These are phyloP conservation scores for Zygosaccharomyces kombuchaensis DNA, from an alignment of 805 yeast species.

Conservation along the genomic window DNA sequence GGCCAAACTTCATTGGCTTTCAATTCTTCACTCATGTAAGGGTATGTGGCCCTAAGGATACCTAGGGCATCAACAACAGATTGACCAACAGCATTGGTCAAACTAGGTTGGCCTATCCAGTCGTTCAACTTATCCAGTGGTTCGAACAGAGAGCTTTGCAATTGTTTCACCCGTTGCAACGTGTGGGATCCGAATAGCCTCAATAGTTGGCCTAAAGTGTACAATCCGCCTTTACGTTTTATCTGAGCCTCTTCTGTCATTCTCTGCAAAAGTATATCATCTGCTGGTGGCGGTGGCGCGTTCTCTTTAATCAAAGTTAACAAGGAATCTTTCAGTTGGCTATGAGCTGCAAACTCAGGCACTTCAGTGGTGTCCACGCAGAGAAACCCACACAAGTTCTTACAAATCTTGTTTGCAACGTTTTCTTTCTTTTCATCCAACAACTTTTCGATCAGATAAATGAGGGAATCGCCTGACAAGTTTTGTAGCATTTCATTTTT, in stretches of 20 bases:
- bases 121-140: slow-evolving; percentile 47
- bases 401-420: slow-evolving; percentile 83
- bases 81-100: slow-evolving; percentile 49
- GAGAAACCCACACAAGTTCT: slow-evolving; percentile 84
- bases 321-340: slow-evolving; percentile 48
- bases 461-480: slow-evolving; percentile 65
- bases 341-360: slow-evolving; percentile 79
- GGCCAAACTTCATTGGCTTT: slow-evolving; percentile 45
- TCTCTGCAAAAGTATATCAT: slow-evolving; percentile 53
- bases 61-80: slow-evolving; percentile 82
- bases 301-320: slow-evolving; percentile 79
- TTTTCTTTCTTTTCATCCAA: slow-evolving; percentile 53
- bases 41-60: slow-evolving; percentile 67
- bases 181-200: slow-evolving; percentile 48
- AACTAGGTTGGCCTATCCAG: slow-evolving; percentile 15
- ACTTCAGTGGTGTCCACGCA: slow-evolving; percentile 96
- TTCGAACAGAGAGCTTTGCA: slow-evolving; percentile 59
- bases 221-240: slow-evolving; percentile 79
- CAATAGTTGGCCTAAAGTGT: slow-evolving; percentile 60
- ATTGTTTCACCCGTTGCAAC: slow-evolving; percentile 61
- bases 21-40: slow-evolving; percentile 49
- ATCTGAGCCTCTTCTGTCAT: slow-evolving; percentile 70
- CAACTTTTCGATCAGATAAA: slow-evolving; percentile 59
- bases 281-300: slow-evolving; percentile 56
- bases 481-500: slow-evolving; percentile 59